Evolutionary conservation across 2,329 filamentous ascomycete species (phyloP), one percentile per base, ranked within the genome.

Genomic region (Stachybotrys chartarum): DNA sequence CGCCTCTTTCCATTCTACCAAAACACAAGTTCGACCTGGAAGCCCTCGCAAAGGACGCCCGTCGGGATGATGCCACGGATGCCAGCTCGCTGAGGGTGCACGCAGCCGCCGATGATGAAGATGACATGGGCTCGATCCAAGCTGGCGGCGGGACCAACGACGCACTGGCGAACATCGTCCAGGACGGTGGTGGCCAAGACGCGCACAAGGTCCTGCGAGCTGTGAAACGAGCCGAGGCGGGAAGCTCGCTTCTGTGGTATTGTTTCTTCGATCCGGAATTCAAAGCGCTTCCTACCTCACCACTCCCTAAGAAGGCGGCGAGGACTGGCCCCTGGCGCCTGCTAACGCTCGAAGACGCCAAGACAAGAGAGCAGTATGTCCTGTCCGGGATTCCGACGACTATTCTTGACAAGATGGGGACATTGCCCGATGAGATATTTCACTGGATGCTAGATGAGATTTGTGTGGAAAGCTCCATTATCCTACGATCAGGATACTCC

Each of bases 11-110:
- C 2, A 69, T 78, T 54, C 73, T 75, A 49, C 72, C 77, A 16
- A 81, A 78, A 63, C 84, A 86, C 67, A 85, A 81, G 59, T 86
- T 85, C 59, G 81, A 86, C 54, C 69, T 91, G 55, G 81, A 83
- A 56, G 76, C 80, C 1, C 75, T 91, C 8, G 74, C 86, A 46
- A 80, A 75, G 50, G 79, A 85, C 63, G 79, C 84, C 6, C 72
- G 77, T 46, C 75, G 78, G 55, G 83, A 90, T 58, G 75, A 83
- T 47, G 81, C 82, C 45, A 78, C 78, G 1, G 80, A 84, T 53
- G 82, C 79, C 16, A 84, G 79, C 58, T 77, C 76, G 6, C 71
- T 74, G 57, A 75, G 68, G 59, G 75, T 71, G 11, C 72, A 67
- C 70, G 57, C 71, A 64, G 56, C 68, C 65, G 55, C 66, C 56